A percentile compares a stretch with the other conserved stretches of the same genome.
Evolutionary conservation across 352 stramenopile species (phyloP).

Genomic region (Blastocystis sp.): DNA sequence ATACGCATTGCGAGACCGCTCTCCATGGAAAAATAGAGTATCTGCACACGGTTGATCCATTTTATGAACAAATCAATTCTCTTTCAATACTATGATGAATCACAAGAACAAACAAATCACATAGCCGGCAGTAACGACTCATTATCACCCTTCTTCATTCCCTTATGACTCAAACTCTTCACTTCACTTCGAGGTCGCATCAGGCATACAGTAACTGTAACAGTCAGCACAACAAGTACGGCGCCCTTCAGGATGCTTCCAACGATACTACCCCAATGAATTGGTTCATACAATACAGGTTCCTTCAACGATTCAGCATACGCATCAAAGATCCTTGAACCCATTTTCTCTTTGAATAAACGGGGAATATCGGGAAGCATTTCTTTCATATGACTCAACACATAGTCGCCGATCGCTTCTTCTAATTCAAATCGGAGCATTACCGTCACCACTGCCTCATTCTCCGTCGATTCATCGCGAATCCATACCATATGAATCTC

Average conservation of each 20-base stretch:
- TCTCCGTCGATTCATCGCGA: not conserved
- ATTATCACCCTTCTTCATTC: not conserved
- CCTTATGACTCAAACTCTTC: not conserved
- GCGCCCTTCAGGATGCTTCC: not conserved
- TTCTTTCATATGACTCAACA: not conserved
- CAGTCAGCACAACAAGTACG: not conserved
- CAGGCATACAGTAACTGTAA: too few relatives aligned
- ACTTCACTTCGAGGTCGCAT: too few relatives aligned
- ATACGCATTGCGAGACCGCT: not conserved
- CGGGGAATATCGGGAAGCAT: not conserved
- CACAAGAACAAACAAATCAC: too few relatives aligned
- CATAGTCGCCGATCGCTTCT: not conserved
- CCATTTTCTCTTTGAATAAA: not conserved
- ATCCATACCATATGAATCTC: not conserved
- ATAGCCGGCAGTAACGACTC: too few relatives aligned
- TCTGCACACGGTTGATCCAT: not conserved
- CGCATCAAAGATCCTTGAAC: not conserved
- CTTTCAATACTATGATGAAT: too few relatives aligned
- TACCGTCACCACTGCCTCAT: not conserved
- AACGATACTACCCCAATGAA: not conserved
- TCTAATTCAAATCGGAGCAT: not conserved
- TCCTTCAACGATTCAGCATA: not conserved
- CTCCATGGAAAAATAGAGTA: not conserved
- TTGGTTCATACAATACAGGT: not conserved
- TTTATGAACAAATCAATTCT: not conserved